These are phyloP conservation scores for Cladosporium sp. DNA, from an alignment of 2,329 filamentous ascomycete species.

Conservation along the genomic window DNA sequence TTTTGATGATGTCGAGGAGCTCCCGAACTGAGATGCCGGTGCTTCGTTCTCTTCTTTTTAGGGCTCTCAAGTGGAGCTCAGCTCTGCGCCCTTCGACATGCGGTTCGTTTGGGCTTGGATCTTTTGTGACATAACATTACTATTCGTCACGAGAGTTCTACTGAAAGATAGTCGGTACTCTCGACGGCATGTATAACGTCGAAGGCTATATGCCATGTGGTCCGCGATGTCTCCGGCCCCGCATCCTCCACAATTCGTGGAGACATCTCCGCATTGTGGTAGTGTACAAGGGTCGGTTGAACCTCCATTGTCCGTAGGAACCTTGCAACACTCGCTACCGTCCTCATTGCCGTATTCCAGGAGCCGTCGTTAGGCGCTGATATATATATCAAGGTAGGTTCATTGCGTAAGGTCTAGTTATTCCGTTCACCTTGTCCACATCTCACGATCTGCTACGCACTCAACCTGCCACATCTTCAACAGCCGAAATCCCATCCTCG, in stretches of 20 bases:
- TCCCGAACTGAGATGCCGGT: neutral
- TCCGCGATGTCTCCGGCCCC: constrained; percentile 5
- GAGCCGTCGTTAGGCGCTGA: neutral
- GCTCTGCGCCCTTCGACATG: neutral
- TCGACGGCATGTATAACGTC: neutral
- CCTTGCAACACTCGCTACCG: neutral
- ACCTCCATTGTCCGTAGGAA: neutral
- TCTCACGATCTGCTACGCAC: neutral
- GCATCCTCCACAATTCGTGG: neutral
- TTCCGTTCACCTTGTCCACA: neutral
- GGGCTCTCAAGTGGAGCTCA: neutral
- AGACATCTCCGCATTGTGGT: neutral
- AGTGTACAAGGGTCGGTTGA: neutral
- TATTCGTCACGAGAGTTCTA: neutral
- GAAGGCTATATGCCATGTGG: neutral
- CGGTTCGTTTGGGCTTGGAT: neutral
- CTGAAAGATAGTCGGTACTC: neutral
- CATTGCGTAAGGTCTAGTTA: neutral
- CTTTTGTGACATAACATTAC: neutral
- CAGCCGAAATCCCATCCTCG: neutral
- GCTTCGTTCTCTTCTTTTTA: neutral
- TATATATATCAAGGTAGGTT: neutral
- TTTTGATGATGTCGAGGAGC: neutral
- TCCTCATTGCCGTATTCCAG: neutral
- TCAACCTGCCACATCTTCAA: neutral